Conservation (phyloP, 495 filamentous ascomycete species). For the Podospora fimiseda region DNA sequence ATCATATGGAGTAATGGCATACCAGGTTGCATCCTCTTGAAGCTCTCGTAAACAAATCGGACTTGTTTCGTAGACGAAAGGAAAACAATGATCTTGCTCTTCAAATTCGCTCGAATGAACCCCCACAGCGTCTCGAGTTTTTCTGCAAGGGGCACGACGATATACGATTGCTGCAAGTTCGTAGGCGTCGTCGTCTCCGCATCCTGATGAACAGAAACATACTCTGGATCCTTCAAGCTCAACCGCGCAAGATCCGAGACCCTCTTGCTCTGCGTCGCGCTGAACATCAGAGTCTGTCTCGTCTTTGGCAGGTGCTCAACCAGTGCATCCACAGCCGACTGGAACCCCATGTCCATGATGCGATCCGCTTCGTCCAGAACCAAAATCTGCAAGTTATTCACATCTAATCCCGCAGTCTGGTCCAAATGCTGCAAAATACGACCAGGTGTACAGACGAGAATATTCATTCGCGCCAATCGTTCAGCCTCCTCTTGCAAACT, state of each 20-base stretch:
- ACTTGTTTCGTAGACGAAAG: slow-evolving; percentile 94
- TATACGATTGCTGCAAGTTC: slow-evolving; percentile 84
- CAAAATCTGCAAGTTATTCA: slow-evolving; percentile 83
- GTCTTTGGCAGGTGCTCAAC: slow-evolving; percentile 82
- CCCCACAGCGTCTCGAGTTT: slow-evolving; percentile 90
- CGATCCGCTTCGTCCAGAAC: slow-evolving; percentile 95
- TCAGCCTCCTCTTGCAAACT: slow-evolving; percentile 82
- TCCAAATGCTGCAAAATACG: slow-evolving; percentile 94
- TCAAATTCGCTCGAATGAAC: slow-evolving; percentile 83
- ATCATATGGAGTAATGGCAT: slow-evolving; percentile 93
- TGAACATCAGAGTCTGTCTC: slow-evolving; percentile 90
- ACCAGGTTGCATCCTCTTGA: slow-evolving; percentile 90
- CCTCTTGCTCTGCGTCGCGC: slow-evolving; percentile 91
- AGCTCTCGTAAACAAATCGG: slow-evolving; percentile 86
- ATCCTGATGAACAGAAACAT: slow-evolving; percentile 85
- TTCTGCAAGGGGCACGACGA: slow-evolving; percentile 71
- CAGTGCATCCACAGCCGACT: slow-evolving; percentile 84
- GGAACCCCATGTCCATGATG: slow-evolving; percentile 98
- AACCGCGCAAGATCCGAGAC: slow-evolving; percentile 86
- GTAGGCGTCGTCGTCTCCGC: slow-evolving; percentile 75
- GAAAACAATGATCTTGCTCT: slow-evolving; percentile 90
- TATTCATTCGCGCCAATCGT: slow-evolving; percentile 88
- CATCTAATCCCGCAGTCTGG: slow-evolving; percentile 85
- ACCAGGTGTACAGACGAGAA: slow-evolving; percentile 92
- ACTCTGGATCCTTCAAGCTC: slow-evolving; percentile 85